Conservation (phyloP, 176 grass and related monocot species). For the Elaeis guineensis region DNA sequence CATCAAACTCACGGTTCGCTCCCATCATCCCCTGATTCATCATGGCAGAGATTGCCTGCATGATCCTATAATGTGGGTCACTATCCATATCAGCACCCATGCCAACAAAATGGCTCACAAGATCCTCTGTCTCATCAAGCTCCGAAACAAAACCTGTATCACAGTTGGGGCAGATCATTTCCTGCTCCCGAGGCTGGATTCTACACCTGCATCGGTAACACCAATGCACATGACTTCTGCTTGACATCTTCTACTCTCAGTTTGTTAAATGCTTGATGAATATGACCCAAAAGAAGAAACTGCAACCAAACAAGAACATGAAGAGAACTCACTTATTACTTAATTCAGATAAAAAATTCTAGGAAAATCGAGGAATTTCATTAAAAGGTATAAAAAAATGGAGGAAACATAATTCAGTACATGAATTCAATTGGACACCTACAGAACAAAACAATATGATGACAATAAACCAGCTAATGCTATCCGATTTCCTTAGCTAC, state of each 20-base stretch:
- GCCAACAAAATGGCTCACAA: slow-evolving; percentile 51
- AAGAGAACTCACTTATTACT: too few relatives aligned
- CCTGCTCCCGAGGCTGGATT: slow-evolving; percentile 40
- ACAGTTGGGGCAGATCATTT: slow-evolving; percentile 77
- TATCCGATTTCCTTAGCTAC: too few relatives aligned
- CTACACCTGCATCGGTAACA: slow-evolving; percentile 73
- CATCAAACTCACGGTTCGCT: slow-evolving; percentile 16
- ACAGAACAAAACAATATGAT: too few relatives aligned
- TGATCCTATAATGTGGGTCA: background rate
- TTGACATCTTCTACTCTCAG: slow-evolving; percentile 33
- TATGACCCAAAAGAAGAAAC: too few relatives aligned
- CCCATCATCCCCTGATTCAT: slow-evolving; percentile 59
- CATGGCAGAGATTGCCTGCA: slow-evolving; percentile 65
- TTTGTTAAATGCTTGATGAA: too few relatives aligned
- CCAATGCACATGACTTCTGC: slow-evolving; percentile 49
- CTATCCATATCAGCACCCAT: slow-evolving; percentile 27
- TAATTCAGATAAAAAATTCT: too few relatives aligned
- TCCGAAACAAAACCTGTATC: slow-evolving; percentile 71
- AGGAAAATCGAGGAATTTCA: too few relatives aligned
- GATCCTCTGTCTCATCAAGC: slow-evolving; percentile 46
- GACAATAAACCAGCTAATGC: too few relatives aligned
- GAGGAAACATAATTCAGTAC: too few relatives aligned
- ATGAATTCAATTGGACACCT: too few relatives aligned
- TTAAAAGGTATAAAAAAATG: too few relatives aligned
- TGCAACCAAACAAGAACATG: too few relatives aligned